Evolutionary conservation across 257 asterid species (phyloP), one percentile per base, ranked within the genome.

Genomic region (Solanum appendiculatum): DNA sequence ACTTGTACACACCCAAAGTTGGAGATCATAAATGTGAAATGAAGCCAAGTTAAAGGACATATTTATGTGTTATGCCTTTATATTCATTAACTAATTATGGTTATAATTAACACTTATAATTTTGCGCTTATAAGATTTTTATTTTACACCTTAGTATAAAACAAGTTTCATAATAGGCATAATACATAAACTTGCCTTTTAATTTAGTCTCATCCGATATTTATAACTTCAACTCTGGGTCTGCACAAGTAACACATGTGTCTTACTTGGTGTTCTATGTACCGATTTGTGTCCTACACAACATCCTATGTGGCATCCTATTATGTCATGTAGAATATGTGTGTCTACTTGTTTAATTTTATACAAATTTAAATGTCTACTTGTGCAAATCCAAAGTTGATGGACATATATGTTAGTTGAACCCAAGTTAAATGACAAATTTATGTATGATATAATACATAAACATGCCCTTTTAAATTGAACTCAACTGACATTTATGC

Each of bases 401-500:
- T 54, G n/a, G 8, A 7, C 63, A 54, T 20, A 9, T 0, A 54
- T 51, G n/a, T 51, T 4, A 54, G 1, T 54, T 20, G 63, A 54
- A 3, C 11, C 21, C 2, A 9, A 54, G 25, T 54, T 54, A 54
- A 54, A 18, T 0, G 21, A 20, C 5, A 7, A 18, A 54, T 54
- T 54, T 54, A 54, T 7, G 63, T 54, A 18, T 54, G 63, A 54
- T 54, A 20, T 39, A 39, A 7, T 2, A 18, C 11, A 54, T 54
- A 54, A 54, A 20, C 25, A 54, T 1, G 11, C 3, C 10, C 18
- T 54, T 54, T 54, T 54, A 20, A 51, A 3, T 16, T 16, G 0
- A 3, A 23, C 1, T 18, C 3, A 51, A 51, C 0, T 16, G 23
- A 6, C 3, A 51, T 2, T 9, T 51, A 51, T 3, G 0, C 23